Evolutionary conservation across 108 stramenopile species (phyloP).

Genomic region (Skeletonema tropicum): DNA sequence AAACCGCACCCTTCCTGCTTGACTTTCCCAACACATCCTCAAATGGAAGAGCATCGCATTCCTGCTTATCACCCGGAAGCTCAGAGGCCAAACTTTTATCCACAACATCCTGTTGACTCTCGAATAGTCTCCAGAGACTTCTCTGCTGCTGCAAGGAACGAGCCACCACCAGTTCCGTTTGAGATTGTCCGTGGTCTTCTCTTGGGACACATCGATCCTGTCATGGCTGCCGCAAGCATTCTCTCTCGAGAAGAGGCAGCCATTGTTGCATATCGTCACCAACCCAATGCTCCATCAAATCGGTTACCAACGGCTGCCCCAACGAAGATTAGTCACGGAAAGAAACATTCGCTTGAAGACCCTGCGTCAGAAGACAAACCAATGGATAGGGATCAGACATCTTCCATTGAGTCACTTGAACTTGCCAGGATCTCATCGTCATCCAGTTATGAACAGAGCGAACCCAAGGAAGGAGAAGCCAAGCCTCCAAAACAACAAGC

Average conservation of each 20-base stretch:
- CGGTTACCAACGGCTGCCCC: no score
- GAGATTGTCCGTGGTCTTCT: conserved; percentile 43
- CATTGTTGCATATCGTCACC: conserved; percentile 21
- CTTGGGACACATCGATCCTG: conserved; percentile 38
- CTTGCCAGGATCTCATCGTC: background rate
- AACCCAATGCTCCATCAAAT: background rate
- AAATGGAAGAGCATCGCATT: background rate
- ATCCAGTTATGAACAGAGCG: conserved; percentile 1
- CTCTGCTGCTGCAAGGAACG: conserved; percentile 1
- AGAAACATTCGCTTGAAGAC: background rate
- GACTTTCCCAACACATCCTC: background rate
- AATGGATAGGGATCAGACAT: background rate
- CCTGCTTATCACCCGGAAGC: background rate
- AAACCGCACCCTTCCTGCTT: background rate
- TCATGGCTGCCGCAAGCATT: conserved; percentile 20
- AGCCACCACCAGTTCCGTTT: conserved; percentile 18
- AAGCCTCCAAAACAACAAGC: background rate
- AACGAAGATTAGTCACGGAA: background rate
- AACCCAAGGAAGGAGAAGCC: background rate
- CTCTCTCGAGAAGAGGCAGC: conserved; percentile 42
- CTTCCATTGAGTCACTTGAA: background rate
- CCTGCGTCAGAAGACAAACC: background rate
- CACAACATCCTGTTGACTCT: background rate
- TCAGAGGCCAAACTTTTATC: background rate
- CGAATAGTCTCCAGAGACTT: background rate